Percentiles rank a stretch among this genome's conserved stretches.
These are phyloP conservation scores for Schizochytrium sp. DNA, from an alignment of 108 stramenopile species.

Conservation along the genomic window DNA sequence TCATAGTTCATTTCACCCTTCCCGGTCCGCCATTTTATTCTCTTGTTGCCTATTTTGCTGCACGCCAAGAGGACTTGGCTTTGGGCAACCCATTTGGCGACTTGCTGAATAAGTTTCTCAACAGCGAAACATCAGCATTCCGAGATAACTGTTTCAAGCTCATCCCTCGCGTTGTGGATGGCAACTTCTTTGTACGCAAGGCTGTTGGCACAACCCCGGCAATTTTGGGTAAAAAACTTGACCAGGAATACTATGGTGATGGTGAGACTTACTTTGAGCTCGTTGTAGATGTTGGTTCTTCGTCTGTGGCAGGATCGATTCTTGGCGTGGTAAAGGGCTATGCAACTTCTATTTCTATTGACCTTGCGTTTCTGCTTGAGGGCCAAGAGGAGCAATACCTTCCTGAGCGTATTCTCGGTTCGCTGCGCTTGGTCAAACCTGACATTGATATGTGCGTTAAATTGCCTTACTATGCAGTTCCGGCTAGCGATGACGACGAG, in stretches of 20 bases:
- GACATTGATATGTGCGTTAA: constrained; percentile 48
- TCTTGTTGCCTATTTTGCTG: constrained; percentile 49
- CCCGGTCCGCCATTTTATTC: constrained; percentile 54
- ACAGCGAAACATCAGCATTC: constrained; percentile 63
- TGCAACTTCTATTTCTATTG: constrained; percentile 67
- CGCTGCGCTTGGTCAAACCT: constrained; percentile 21
- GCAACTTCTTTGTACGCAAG: constrained; percentile 70
- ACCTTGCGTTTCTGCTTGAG: constrained; percentile 73
- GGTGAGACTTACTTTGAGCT: constrained; percentile 73
- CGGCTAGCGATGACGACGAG: constrained; percentile 26
- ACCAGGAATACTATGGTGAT: constrained; percentile 28
- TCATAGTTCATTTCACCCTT: constrained; percentile 35
- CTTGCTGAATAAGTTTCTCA: constrained; percentile 48
- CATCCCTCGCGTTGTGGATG: constrained; percentile 76
- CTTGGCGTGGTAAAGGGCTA: constrained; percentile 70
- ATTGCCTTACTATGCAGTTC: constrained; percentile 40
- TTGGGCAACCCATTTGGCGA: constrained; percentile 47
- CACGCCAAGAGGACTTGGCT: not conserved
- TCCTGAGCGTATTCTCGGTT: constrained; percentile 73
- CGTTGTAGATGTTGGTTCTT: constrained; percentile 73
- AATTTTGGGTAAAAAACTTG: constrained; percentile 72
- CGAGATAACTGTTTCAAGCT: constrained; percentile 74
- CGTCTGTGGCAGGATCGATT: constrained; percentile 69
- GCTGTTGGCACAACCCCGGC: constrained; percentile 76
- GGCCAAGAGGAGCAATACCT: constrained; percentile 74